Base-by-base conservation (phyloP, 1,284 basidiomycete genomes). In the Boletus mariae region DNA sequence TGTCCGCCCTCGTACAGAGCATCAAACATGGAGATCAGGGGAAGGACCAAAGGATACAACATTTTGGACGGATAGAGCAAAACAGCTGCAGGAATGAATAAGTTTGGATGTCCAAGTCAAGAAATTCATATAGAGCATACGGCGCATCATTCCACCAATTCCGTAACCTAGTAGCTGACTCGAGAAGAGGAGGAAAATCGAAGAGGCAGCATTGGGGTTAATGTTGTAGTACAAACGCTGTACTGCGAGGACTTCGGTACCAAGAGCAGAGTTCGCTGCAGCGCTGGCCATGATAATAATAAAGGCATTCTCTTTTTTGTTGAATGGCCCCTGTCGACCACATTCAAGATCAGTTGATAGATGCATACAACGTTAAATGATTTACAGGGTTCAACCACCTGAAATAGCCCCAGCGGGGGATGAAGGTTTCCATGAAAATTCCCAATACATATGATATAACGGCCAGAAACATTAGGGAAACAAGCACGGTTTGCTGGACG, bases 281-380 rank as follows among this genome's bases (percentile, higher is more conserved):
- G 85, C 83, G 38, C 81, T 82, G 4, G 83, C 68, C 81, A 87
- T 84, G 63, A 87, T 84, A 28, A 83, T 75, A 47, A 85, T 79
- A 25, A 79, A 78, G 0, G 80, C 80, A 67, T 85, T 82, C 61
- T 85, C 80, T 59, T 75, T 75, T 58, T 72, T 72, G 55, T 74
- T 72, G 60, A 72, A 71, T 15, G 63, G 63, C 0, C 61, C 59
- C 60, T 61, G 40, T 43, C 8, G 4, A 48, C 4, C 17, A 9
- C 32, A 11, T 40, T 49, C 29, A 38, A n/a, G 12, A 49, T 51
- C 32, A 23, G 17, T 32, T 4, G 25, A 25, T 68, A 64, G 47
- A 70, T 59, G 72, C 67, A 51, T 7, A 20, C 7, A n/a, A 25
- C 43, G n/a, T 7, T 35, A 1, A 15, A 41, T 7, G 46, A 48